Base-by-base conservation (phyloP, 1,284 basidiomycete genomes). In the Ganoderma sinense region DNA sequence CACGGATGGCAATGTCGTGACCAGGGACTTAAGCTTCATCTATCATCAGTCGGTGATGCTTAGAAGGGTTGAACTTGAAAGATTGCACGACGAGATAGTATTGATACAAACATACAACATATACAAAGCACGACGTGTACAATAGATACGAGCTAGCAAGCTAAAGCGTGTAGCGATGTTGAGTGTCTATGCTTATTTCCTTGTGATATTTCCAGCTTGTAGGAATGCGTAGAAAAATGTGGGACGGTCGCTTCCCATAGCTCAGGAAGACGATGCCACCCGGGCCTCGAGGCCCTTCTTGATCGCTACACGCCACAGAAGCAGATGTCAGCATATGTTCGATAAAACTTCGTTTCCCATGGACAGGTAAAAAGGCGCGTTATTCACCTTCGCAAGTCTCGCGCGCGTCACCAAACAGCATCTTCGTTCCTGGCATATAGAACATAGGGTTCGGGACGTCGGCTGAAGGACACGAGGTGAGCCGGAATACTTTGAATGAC, bases 371-470 rank as follows among this genome's bases (percentile, higher is more conserved):
- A 56, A 20, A 16, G 36, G 23, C 26, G 39, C 41, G 26, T 26
- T 11, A 26, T 33, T 73, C 71, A 92, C 92, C 93, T 80, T 96
- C 94, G 75, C 94, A 95, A 45, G 91, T 92, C 75, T 92, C 90
- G 80, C 94, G 95, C 48, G 94, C 94, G 80, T 96, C 94, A 64
- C 94, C 94, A 75, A 96, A 96, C 71, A 96, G 76, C 94, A 96
- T 96, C 83, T 92, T 93, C 58, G 94, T 93, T 67, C 91, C 91
- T 36, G 90, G 89, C 90, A 95, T 94, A 81, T 91, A 96, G 85
- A 96, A 96, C 89, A 96, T 92, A 29, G 94, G 94, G 80, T 95
- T 95, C 31, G 93, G 94, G 23, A 95, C 93, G 78, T 95, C 94
- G 69, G 94, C 94, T 94, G 78, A 71, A 11, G 59, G 23, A 26